phyloP scores from a whole-genome alignment of 768 basidiomycete genomes.

The Russula lepida region DNA sequence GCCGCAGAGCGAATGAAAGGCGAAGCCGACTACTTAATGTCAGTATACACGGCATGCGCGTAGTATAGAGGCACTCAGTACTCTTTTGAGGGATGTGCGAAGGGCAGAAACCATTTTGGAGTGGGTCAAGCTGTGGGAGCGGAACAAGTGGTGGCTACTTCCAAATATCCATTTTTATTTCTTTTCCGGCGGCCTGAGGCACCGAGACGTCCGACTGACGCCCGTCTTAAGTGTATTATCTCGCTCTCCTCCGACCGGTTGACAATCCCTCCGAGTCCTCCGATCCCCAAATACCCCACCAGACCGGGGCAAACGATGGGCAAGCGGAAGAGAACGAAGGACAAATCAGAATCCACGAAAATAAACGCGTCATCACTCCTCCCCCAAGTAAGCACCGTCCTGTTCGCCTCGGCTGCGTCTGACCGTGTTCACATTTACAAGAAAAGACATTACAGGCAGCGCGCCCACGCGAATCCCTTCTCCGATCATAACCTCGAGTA shows the following conservation, averaged over 20 bases:
- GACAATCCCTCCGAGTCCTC: not conserved
- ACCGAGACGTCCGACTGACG: not conserved
- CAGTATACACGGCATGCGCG: conserved; percentile 17
- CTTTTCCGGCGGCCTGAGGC: not conserved
- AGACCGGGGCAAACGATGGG: conserved; percentile 20
- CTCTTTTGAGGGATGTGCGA: conserved; percentile 31
- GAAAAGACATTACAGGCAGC: conserved; percentile 81
- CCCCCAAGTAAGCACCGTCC: conserved; percentile 26
- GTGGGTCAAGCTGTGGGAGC: not conserved
- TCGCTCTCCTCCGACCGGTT: conserved; percentile 11
- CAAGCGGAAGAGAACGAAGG: conserved; percentile 26
- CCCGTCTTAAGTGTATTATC: not conserved
- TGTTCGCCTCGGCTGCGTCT: conserved; percentile 1
- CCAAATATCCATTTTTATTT: not conserved
- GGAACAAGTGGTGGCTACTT: not conserved
- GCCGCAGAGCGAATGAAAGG: conserved; percentile 38
- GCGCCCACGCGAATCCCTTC: conserved; percentile 81
- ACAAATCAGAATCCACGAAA: conserved; percentile 5
- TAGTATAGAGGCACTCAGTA: conserved; percentile 25
- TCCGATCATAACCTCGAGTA: conserved; percentile 86
- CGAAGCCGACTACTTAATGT: conserved; percentile 36
- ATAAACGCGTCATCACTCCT: conserved; percentile 23
- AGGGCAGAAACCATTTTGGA: conserved; percentile 26
- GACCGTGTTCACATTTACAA: conserved; percentile 30
- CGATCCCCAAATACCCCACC: not conserved